phyloP scores from a whole-genome alignment of 2,329 filamentous ascomycete species.

The Pseudogymnoascus sp. region DNA sequence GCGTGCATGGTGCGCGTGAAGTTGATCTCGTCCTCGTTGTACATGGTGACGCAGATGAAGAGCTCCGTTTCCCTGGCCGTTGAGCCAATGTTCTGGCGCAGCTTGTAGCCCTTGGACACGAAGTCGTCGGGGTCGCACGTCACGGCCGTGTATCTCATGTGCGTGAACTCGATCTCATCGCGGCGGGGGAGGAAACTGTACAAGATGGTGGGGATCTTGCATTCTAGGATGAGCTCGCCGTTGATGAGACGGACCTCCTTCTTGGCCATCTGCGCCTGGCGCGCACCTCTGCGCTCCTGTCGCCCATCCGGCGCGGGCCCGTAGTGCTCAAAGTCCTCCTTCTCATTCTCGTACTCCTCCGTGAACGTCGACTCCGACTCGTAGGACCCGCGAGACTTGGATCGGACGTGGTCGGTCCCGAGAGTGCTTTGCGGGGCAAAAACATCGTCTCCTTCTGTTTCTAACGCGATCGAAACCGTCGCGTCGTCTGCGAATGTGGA shows the following conservation, averaged over 20 bases:
- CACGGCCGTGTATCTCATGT: constrained; percentile 98
- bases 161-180: constrained; percentile 93
- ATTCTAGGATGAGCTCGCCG: constrained; percentile 93
- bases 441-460: constrained; percentile 53
- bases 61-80: constrained; percentile 86
- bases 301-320: constrained; percentile 80
- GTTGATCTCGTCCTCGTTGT: constrained; percentile 95
- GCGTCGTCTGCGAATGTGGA: constrained; percentile 57
- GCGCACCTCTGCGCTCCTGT: constrained; percentile 79
- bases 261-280: constrained; percentile 79
- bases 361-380: constrained; percentile 24
- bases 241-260: constrained; percentile 97
- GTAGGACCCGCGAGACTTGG: constrained; percentile 34
- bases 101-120: constrained; percentile 77
- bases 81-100: constrained; percentile 81
- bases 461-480: constrained; percentile 65
- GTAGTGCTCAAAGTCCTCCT: constrained; percentile 66
- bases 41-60: constrained; percentile 97
- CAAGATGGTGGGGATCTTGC: constrained; percentile 96
- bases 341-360: constrained; percentile 33
- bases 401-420: constrained; percentile 17
- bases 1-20: constrained; percentile 98
- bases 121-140: constrained; percentile 97
- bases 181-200: constrained; percentile 93
- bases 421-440: constrained; percentile 52